Conservation (phyloP, 768 basidiomycete species). For the Saitozyma podzolica region DNA sequence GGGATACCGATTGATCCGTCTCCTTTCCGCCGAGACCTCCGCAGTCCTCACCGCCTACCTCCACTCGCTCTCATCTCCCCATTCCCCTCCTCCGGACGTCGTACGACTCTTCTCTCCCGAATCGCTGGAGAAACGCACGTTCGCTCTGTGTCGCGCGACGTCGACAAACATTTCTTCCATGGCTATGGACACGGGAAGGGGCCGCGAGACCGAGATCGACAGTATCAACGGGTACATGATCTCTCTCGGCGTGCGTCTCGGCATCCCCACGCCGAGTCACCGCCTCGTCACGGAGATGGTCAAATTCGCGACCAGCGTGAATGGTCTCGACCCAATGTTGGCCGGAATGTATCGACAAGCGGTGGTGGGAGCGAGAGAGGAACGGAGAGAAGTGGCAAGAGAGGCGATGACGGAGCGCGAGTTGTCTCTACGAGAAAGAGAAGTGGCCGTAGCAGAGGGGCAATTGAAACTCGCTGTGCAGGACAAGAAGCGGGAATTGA, state of each 20-base stretch:
- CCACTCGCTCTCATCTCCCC: constrained; percentile 39
- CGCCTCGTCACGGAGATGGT: constrained; percentile 46
- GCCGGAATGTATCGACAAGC: background rate
- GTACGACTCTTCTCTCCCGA: constrained; percentile 45
- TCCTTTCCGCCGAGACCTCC: constrained; percentile 73
- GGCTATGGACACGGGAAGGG: constrained; percentile 67
- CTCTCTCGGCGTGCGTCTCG: constrained; percentile 62
- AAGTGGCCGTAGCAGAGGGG: background rate
- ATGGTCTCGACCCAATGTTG: too few relatives aligned
- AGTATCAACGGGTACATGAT: constrained; percentile 80
- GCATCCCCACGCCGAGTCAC: constrained; percentile 61
- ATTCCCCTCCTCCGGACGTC: constrained; percentile 25
- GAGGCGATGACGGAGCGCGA: background rate
- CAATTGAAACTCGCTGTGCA: background rate
- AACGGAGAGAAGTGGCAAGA: background rate
- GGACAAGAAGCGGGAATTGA: background rate
- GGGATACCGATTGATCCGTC: constrained; percentile 57
- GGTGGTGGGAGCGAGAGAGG: background rate
- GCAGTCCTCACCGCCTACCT: constrained; percentile 58
- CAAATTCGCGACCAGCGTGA: constrained; percentile 30
- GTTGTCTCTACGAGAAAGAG: background rate
- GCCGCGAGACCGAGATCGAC: constrained; percentile 70
- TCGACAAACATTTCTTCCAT: constrained; percentile 75
- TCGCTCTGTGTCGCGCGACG: constrained; percentile 60
- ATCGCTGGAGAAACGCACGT: constrained; percentile 62